Base-by-base conservation (phyloP, 192 early-diverging fungal species). In the Gonapodya sp. region DNA sequence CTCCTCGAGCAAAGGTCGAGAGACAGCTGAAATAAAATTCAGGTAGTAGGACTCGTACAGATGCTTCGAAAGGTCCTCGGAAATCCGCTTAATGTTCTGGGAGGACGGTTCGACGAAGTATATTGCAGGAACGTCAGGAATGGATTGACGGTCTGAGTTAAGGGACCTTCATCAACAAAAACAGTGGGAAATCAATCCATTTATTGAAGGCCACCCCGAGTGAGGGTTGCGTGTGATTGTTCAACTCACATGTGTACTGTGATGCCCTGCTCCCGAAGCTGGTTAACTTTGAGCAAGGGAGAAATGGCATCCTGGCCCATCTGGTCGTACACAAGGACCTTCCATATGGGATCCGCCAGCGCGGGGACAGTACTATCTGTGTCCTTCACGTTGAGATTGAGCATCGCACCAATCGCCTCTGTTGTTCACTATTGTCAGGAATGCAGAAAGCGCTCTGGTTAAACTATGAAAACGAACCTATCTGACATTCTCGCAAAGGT, bases 31-130 rank as follows among this genome's bases (percentile, higher is more conserved):
- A 36, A 93, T 89, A 86, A 98, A 99, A 86, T 99, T 98, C 82
- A 99, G 86, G 82, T 98, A 96, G 82, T 96, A 98, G 32, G 94
- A 92, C 81, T 98, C 96, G 85, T 99, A 99, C 73, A 99, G 84
- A 64, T 94, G 91, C 81, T 91, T 92, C 32, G 91, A 88, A 35
- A 99, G 85, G 85, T 99, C 98, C 79, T 97, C 93, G 32, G 88
- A 86, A 73, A 99, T 90, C 36, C 86, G 85, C 73, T 88, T 84
- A 81, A 99, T 92, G 85, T 94, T 97, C 35, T 98, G 96, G 0
- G 90, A 87, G 31, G 92, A 94, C 0, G 98, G 96, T 85, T 95
- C 92, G 0, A 97, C 85, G 88, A 99, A 97, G 85, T 99, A 99
- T 46, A 99, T 88, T 1, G 96, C 96, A 2, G 98, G 98, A 0